Conservation (phyloP, 2,329 filamentous ascomycete genomes). For the Paecilomyces fulvus region DNA sequence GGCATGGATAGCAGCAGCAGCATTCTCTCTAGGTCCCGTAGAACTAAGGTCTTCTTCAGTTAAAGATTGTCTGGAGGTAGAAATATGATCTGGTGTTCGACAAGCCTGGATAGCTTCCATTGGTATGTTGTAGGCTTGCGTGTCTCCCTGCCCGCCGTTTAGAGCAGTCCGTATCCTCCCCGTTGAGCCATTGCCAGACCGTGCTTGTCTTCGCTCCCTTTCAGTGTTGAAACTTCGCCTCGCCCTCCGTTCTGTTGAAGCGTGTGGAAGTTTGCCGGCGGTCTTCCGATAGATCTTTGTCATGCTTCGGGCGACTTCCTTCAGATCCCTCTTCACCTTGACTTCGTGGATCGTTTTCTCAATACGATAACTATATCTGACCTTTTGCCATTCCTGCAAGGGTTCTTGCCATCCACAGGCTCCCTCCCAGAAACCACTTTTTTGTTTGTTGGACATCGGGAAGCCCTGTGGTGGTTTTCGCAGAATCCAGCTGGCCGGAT, state of each 20-base stretch:
- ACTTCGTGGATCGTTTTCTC: slow-evolving; percentile 29
- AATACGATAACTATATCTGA: slow-evolving; percentile 27
- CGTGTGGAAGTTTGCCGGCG: slow-evolving; percentile 2
- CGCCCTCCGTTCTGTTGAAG: neutral
- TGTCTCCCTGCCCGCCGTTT: neutral
- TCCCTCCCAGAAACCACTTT: slow-evolving; percentile 31
- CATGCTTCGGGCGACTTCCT: slow-evolving; percentile 18
- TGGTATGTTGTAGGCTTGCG: neutral
- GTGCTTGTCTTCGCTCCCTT: slow-evolving; percentile 1
- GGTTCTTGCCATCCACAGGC: slow-evolving; percentile 32
- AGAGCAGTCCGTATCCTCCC: neutral
- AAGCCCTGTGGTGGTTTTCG: slow-evolving; percentile 33
- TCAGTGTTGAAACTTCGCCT: neutral
- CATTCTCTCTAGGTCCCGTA: neutral
- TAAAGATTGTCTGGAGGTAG: neutral
- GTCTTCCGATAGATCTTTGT: slow-evolving; percentile 3
- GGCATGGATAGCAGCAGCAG: neutral
- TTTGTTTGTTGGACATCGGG: slow-evolving; percentile 25
- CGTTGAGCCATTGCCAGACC: slow-evolving; percentile 6
- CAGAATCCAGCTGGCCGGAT: slow-evolving; percentile 33
- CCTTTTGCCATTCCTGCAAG: slow-evolving; percentile 30
- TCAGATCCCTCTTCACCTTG: slow-evolving; percentile 22
- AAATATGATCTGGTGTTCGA: neutral
- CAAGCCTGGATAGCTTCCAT: neutral
- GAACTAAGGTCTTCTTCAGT: neutral